Evolutionary conservation across 441 rosid genomes (phyloP), one percentile per base, ranked within the genome.

Genomic region (Eruca vesicaria): DNA sequence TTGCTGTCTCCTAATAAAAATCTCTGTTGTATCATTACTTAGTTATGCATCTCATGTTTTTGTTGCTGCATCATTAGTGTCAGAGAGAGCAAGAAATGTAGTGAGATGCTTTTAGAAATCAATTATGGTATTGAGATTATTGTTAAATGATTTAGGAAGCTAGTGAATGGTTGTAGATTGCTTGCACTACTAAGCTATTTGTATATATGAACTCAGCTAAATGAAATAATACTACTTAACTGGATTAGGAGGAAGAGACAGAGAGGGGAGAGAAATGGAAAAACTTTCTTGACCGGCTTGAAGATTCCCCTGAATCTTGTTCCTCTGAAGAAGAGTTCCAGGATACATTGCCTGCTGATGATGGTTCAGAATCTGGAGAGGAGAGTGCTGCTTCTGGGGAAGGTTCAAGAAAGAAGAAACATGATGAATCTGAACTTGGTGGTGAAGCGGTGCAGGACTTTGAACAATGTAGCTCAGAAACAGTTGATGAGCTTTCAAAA

Each of bases 211-310:
- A 21, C 15, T 58, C 6, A 12, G 63, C 63, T 59, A 61, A 38
- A 4, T 63, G 52, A 15, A 7, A 57, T 64, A 23, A 8, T 60
- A 29, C 19, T 60, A 50, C 1, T 71, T 8, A 50, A 1, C 23
- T 50, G 66, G 20, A 68, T 23, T 79, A 89, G 94, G 86, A 84
- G 75, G 94, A 89, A 83, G 94, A 89, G 83, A 82, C 78, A 35
- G 92, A 89, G 81, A 87, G 92, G 68, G 80, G 73, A 9, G 77
- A 68, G 67, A 87, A 79, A 70, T 87, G 92, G 94, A 78, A 80
- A 58, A 72, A 23, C 65, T 89, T 89, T 62, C 85, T 89, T 66
- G 84, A 84, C 72, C 78, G 71, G 20, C 87, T 87, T 63, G 78
- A 70, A 10, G 52, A 35, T 11, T 6, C 69, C 36, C 71, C 26